Percentiles rank a stretch among this genome's conserved stretches.
phyloP scores from a whole-genome alignment of 2,329 filamentous ascomycete species.

The Aspergillus aculeatinus region DNA sequence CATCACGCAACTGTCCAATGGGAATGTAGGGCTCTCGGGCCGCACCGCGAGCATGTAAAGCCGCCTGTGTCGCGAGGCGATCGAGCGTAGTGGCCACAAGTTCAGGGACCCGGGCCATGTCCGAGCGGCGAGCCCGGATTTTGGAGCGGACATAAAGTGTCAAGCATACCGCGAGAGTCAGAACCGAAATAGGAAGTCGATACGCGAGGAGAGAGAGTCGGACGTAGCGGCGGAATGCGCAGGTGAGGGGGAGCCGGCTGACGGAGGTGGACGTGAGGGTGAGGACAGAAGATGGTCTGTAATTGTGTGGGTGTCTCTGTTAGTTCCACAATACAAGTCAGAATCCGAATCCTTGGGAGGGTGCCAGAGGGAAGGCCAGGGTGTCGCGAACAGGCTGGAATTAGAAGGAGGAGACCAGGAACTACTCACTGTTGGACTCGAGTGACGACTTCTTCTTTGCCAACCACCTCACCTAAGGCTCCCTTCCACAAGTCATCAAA shows the following conservation, averaged over 20 bases:
- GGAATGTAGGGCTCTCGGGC: conserved; percentile 78
- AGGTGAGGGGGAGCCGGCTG: conserved; percentile 80
- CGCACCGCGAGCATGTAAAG: conserved; percentile 66
- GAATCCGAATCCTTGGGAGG: conserved; percentile 32
- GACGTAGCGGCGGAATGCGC: conserved; percentile 48
- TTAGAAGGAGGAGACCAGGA: conserved; percentile 16
- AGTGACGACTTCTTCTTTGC: conserved; percentile 60
- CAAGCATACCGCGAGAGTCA: conserved; percentile 47
- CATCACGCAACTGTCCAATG: conserved; percentile 85
- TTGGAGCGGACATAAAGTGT: conserved; percentile 64
- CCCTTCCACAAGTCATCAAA: conserved; percentile 76
- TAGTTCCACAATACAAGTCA: conserved; percentile 67
- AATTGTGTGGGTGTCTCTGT: conserved; percentile 73
- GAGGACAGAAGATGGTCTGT: conserved; percentile 69
- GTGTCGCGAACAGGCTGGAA: conserved; percentile 21
- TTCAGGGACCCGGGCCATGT: conserved; percentile 71
- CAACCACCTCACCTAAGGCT: conserved; percentile 51
- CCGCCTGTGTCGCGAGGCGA: conserved; percentile 78
- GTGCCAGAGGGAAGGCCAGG: conserved; percentile 1
- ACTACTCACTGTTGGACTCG: conserved; percentile 59
- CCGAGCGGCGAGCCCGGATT: conserved; percentile 63
- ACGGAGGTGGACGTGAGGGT: conserved; percentile 81
- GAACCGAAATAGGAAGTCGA: conserved; percentile 52
- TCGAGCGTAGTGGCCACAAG: conserved; percentile 83
- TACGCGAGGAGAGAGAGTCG: conserved; percentile 51